Evolutionary conservation across 208 protist species (phyloP), one percentile per base, ranked within the genome.

Genomic region (Leishmania lainsoni): DNA sequence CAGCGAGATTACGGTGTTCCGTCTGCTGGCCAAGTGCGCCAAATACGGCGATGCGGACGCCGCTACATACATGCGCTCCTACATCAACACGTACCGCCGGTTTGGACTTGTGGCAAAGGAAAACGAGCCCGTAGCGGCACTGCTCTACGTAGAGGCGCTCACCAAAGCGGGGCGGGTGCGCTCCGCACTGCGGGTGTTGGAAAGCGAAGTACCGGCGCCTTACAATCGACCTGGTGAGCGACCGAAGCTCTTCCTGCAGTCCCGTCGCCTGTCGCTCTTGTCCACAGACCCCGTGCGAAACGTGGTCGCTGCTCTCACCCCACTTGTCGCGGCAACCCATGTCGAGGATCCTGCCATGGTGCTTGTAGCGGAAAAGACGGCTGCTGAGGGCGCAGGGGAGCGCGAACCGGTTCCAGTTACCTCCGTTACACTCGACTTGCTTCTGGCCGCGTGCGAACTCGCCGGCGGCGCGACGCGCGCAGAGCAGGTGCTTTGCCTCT

Each of bases 1-100:
- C 85, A 94, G 88, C 80, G 94, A 95, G 75, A 75, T 87, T 0
- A 97, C 94, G 1, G 78, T 89, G 51, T 87, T 97, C 69, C 90
- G 90, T 35, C 86, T 97, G n/a, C 79, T 96, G 48, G 87, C 90
- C 12, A 96, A 97, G 86, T 97, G 94, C 79, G 87, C 91, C 32
- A 83, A 87, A 52, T 90, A 87, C 83, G 85, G 83, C 17, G 92
- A 96, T 70, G 86, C 84, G 29, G 84, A 48, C 12, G 79, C 91
- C 2, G 90, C 91, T 20, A 69, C 65, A 10, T 89, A 89, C 73
- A 52, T 96, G 63, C 75, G 84, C 32, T 54, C 66, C 29, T 95
- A 94, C 76, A 59, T 95, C 17, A 35, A 56, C 35, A 48, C 78
- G 49, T 58, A 86, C 61, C 61, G 66, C 17, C 52, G 70, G 29